Base-by-base conservation (phyloP, 148 eudicot species). In the Fallopia convolvulus region DNA sequence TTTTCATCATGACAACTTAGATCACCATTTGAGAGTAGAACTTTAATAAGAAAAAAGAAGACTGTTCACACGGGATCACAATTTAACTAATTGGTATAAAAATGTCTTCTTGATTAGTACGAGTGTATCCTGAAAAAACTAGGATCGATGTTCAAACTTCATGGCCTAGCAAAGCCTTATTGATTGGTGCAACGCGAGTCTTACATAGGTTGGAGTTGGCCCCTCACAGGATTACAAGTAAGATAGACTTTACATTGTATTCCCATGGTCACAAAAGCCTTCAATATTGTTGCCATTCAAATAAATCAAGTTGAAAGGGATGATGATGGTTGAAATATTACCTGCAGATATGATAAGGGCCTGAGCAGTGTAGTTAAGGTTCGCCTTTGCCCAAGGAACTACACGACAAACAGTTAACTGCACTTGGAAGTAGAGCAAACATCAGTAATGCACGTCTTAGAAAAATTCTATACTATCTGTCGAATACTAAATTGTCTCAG, bases 311-410 rank as follows among this genome's bases (percentile, higher is more conserved):
- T 23, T 77, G 77, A 75, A 75, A 76, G 52, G 26, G 60, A 61
- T 15, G 6, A 10, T 63, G 6, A 10, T 63, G 30, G 10, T 12
- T 10, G 18, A 30, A 63, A 44, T 13, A 56, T 72, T 77, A 94
- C 98, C 98, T 75, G 87, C 92, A 77, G 98, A 92, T 78, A 94
- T 92, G 80, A 94, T 89, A 79, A 94, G 95, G 56, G 98, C 95
- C 82, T 94, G 95, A 68, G 85, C 98, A 70, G 95, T 92, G 76
- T 94, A 85, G 76, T 94, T 94, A 76, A 94, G 84, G 84, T 92
- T 88, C 71, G 93, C 90, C 87, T 94, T 94, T 13, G 98, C 98
- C 98, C 98, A 94, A 61, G 98, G 95, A 83, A 90, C 66, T 70
- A 18, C 78, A 33, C 93, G 94, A 79, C 83, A 84, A 65, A 84